Conservation (phyloP, 1,139 yeast genomes). For the Petasospora fabianii region DNA sequence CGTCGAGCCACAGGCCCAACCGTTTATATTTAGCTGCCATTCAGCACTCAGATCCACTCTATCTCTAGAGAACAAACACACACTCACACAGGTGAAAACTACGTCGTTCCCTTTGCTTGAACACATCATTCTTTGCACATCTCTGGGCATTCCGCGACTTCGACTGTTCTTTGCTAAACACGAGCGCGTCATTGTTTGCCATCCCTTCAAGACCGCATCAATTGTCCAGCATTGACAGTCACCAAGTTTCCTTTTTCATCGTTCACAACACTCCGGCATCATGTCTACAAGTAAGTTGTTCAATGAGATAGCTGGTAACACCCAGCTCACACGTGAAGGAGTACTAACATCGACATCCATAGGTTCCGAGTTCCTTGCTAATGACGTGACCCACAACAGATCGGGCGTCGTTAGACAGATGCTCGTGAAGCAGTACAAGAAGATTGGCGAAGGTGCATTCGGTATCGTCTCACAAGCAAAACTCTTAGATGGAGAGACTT, state of each 20-base stretch:
- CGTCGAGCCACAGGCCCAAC: constrained; percentile 4
- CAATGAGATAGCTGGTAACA: too few species aligned
- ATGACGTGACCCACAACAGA: constrained; percentile 62
- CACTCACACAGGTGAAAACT: too few species aligned
- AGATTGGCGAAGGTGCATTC: constrained; percentile 82
- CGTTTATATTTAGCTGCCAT: constrained; percentile 3
- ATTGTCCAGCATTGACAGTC: neutral
- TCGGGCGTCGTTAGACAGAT: constrained; percentile 52
- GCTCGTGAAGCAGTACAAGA: constrained; percentile 67
- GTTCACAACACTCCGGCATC: neutral
- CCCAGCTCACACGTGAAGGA: too few species aligned
- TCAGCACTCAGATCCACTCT: neutral
- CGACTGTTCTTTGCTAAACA: neutral
- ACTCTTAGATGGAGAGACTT: constrained; percentile 36
- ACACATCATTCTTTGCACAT: too few species aligned
- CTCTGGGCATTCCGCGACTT: neutral
- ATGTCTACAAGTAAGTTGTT: constrained; percentile 5
- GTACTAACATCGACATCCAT: neutral
- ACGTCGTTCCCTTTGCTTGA: too few species aligned
- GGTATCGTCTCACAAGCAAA: constrained; percentile 81
- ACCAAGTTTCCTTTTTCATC: neutral
- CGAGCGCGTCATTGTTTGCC: constrained; percentile 1
- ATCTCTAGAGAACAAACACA: neutral
- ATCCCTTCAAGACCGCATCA: neutral
- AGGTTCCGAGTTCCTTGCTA: constrained; percentile 38